Base-by-base conservation (phyloP, 768 basidiomycete genomes). In the Chlorophyllum brunneum region DNA sequence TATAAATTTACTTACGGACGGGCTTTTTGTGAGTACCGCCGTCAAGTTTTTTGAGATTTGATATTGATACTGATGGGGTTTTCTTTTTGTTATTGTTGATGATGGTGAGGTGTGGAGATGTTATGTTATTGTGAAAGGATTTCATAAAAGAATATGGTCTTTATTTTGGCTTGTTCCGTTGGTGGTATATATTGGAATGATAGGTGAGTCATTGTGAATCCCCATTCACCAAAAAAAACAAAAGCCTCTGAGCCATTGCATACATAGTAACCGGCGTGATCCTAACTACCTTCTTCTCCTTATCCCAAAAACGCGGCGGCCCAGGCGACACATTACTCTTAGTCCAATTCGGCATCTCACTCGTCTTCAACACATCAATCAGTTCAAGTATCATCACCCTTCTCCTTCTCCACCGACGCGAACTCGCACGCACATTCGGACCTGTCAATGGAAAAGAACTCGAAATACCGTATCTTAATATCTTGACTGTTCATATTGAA, bases 1-100 rank as follows among this genome's bases (percentile, higher is more conserved):
- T 7, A 48, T 48, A n/a, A 48, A 48, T n/a, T 29, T 37, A 9
- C 6, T 48, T 2, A 48, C 47, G n/a, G 47, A 48, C 29, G 47
- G 47, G 6, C 37, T 47, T 33, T 31, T 38, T 27, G 26, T 48
- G 23, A 26, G 47, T 37, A 4, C 2, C 31, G n/a, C 36, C 5
- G 15, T 15, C 36, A 37, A n/a, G 4, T 4, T 37, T 16, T 5
- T 5, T 7, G 4, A 37, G 4, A 11, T 5, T 15, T 5, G 5
- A 6, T 37, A 37, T 15, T 4, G 13, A 16, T 15, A 16, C 36
- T 37, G 15, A 37, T 13, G 18, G 4, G 36, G 15, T n/a, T n/a
- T n/a, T n/a, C n/a, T n/a, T n/a, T n/a, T n/a, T n/a, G n/a, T n/a
- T n/a, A n/a, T n/a, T n/a, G n/a, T n/a, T n/a, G n/a, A n/a, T n/a